phyloP scores from a whole-genome alignment of 2,329 filamentous ascomycete genomes.

The Myotisia sp. region DNA sequence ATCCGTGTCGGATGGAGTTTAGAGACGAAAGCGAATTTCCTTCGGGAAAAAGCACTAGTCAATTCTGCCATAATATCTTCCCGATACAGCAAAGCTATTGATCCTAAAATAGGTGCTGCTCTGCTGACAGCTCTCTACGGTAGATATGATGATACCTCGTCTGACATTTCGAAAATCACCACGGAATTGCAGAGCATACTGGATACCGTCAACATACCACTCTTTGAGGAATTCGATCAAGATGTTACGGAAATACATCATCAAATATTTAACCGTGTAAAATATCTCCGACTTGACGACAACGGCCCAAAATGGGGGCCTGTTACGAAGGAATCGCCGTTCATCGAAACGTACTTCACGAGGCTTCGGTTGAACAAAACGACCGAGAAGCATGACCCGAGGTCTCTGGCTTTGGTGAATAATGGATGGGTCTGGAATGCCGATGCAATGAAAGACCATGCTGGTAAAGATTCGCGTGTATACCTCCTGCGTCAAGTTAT shows the following conservation, averaged over 20 bases:
- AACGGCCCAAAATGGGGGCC: conserved; percentile 76
- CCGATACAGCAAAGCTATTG: conserved; percentile 57
- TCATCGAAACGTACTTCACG: conserved; percentile 93
- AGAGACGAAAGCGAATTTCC: conserved; percentile 43
- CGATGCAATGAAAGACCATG: conserved; percentile 86
- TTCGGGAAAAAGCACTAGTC: conserved; percentile 54
- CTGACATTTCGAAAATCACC: conserved; percentile 33
- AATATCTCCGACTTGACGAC: conserved; percentile 85
- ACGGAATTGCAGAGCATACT: conserved; percentile 46
- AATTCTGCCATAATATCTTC: conserved; percentile 65
- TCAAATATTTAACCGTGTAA: conserved; percentile 85
- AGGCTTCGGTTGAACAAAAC: conserved; percentile 64
- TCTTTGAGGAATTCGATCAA: conserved; percentile 82
- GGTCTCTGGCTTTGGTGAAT: conserved; percentile 72
- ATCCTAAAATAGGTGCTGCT: conserved; percentile 56
- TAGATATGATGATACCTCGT: conserved; percentile 43
- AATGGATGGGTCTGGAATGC: conserved; percentile 99
- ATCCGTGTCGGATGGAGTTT: conserved; percentile 43
- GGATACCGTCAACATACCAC: conserved; percentile 71
- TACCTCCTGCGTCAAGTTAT: conserved; percentile 95
- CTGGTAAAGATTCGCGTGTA: conserved; percentile 74
- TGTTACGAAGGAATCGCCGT: conserved; percentile 59
- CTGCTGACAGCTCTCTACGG: conserved; percentile 56
- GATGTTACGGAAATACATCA: conserved; percentile 74
- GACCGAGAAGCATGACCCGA: conserved; percentile 61